These are phyloP conservation scores for Diaporthe sp. DNA, from an alignment of 2,329 filamentous ascomycete genomes.

Conservation along the genomic window DNA sequence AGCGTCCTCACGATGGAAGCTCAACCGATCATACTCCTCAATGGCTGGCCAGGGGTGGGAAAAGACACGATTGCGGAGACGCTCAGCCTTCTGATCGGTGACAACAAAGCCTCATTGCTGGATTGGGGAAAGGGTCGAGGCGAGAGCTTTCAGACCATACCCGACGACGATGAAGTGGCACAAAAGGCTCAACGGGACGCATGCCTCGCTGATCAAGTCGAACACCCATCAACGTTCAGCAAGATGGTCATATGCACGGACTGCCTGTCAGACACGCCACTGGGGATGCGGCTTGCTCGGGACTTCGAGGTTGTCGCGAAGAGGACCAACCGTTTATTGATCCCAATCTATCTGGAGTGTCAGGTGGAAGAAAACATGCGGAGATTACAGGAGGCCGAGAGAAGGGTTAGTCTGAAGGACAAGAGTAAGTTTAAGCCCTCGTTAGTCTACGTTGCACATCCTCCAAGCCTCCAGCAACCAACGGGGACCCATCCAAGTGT, in stretches of 20 bases:
- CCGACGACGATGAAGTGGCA: conserved; percentile 31
- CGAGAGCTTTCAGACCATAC: conserved; percentile 34
- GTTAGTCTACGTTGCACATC: background rate
- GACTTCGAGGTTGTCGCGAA: conserved; percentile 47
- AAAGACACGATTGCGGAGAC: conserved; percentile 52
- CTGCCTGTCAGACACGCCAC: conserved; percentile 46
- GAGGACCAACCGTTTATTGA: conserved; percentile 47
- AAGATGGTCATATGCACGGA: conserved; percentile 49
- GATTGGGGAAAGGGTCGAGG: conserved; percentile 39
- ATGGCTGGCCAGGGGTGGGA: conserved; percentile 52
- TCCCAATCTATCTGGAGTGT: conserved; percentile 48
- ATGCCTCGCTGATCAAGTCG: conserved; percentile 47
- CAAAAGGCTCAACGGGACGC: conserved; percentile 41
- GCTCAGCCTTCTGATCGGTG: conserved; percentile 49
- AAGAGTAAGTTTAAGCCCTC: conserved; percentile 35
- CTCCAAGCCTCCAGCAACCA: too few species aligned
- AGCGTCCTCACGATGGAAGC: background rate
- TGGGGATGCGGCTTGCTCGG: conserved; percentile 44
- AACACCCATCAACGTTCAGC: conserved; percentile 41
- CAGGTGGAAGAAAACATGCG: conserved; percentile 45
- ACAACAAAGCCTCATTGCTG: conserved; percentile 49
- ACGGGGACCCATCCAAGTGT: too few species aligned
- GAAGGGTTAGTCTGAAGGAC: conserved; percentile 44
- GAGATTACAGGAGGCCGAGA: conserved; percentile 44
- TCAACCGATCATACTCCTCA: conserved; percentile 51